A percentile compares a stretch with the other conserved stretches of the same genome.
Conservation (phyloP, 805 yeast genomes). For the Maudiozyma saulgeensis region DNA sequence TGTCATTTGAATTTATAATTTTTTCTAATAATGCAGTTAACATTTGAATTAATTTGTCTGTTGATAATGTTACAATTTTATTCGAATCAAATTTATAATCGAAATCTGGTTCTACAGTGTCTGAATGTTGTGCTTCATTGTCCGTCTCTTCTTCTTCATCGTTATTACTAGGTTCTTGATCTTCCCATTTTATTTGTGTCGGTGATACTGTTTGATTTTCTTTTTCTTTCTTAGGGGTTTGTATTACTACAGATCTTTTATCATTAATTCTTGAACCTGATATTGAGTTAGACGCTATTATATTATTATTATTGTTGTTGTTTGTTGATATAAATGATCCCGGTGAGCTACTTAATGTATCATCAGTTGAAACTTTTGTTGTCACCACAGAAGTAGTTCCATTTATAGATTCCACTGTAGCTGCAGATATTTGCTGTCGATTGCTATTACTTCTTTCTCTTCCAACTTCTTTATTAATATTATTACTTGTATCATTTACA, state of each 20-base stretch:
- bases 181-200: neutral
- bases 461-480: neutral
- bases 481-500: neutral
- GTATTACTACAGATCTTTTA: neutral
- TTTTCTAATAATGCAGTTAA: constrained; percentile 74
- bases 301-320: neutral
- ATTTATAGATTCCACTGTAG: constrained; percentile 1
- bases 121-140: neutral
- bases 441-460: neutral
- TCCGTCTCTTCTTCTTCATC: neutral
- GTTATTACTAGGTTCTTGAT: neutral
- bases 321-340: constrained; percentile 7
- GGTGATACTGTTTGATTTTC: neutral
- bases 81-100: constrained; percentile 4
- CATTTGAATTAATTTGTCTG: constrained; percentile 73
- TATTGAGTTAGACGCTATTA: neutral
- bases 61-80: constrained; percentile 73
- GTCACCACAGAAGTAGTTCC: constrained; percentile 5
- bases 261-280: neutral
- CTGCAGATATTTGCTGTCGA: neutral
- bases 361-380: constrained; percentile 11
- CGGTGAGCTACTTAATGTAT: constrained; percentile 13
- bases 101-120: neutral
- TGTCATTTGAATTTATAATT: constrained; percentile 84
- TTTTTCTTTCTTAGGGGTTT: neutral